A percentile compares a stretch with the other conserved stretches of the same genome.
These are phyloP conservation scores for Cynara cardunculus DNA, from an alignment of 129 eudicot species.

Conservation along the genomic window DNA sequence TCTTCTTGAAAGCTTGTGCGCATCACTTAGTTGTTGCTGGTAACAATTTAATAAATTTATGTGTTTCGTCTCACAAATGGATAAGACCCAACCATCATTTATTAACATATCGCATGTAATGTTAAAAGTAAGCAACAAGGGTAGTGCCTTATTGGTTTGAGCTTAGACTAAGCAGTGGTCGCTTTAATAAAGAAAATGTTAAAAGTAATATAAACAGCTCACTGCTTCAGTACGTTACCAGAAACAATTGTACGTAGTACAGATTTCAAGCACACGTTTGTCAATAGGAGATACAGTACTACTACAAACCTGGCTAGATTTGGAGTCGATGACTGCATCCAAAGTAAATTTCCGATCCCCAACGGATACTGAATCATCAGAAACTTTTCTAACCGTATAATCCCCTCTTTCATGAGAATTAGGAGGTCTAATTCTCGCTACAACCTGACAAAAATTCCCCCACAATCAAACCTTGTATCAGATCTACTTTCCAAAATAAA, in stretches of 20 bases:
- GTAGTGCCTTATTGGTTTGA: too few species aligned
- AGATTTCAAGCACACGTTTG: neutral
- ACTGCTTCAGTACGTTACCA: neutral
- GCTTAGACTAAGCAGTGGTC: too few species aligned
- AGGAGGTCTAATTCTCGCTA: constrained; percentile 78
- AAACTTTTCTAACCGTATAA: constrained; percentile 53
- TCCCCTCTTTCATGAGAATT: constrained; percentile 48
- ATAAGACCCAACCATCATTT: neutral
- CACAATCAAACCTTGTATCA: neutral
- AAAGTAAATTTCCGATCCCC: constrained; percentile 59
- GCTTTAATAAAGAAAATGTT: too few species aligned
- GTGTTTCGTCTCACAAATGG: neutral
- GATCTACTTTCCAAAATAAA: neutral
- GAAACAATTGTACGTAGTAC: neutral
- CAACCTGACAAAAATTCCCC: constrained; percentile 50
- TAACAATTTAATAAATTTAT: too few species aligned
- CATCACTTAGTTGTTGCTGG: neutral
- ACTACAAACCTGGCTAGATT: constrained; percentile 70
- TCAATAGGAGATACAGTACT: neutral
- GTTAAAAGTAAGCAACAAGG: neutral
- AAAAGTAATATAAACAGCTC: neutral
- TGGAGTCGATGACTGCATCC: constrained; percentile 72
- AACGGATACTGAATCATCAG: constrained; percentile 52
- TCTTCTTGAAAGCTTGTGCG: neutral
- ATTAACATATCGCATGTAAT: neutral